Evolutionary conservation across 139 green algal genomes (phyloP), one percentile per base, ranked within the genome.

Genomic region (Chlamydomonas applanata): DNA sequence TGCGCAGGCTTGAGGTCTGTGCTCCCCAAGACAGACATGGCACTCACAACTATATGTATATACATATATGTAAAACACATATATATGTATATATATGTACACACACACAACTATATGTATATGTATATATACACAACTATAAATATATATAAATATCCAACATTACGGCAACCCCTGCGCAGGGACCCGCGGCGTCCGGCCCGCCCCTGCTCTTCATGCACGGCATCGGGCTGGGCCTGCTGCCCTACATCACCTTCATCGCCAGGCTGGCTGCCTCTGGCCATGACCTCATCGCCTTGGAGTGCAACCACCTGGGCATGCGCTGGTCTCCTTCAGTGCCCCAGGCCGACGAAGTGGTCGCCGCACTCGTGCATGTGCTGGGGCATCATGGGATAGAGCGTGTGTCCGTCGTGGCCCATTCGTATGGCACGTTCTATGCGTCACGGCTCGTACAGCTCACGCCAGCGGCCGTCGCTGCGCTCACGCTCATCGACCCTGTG

Each of bases 171-270:
- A 16, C n/a, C n/a, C 14, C 46, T 56, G 46, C 14, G 46, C 46
- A 56, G 46, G 56, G 16, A 20, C 27, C 20, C 20, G 16, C 22
- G 7, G 27, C 56, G 7, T 20, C 63, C 69, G 4, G 29, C 29
- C 7, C 35, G 59, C 84, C 84, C 16, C 61, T 87, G 2, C 54
- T 89, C 46, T 86, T 89, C 59, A 56, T 84, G n/a, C 84, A 89
- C 72, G 84, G 84, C 36, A 69, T 89, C 14, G 84, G 80, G 1
- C 16, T 85, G 36, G 84, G 84, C 11, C 25, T 86, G 44, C 54
- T 87, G 59, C 80, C 80, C 29, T 89, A 89, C 75, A 25, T 81
- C 20, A 67, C 53, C 49, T 82, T 86, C 36, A 25, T 89, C 14
- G 16, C 71, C 27, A 57, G 57, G 2, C 74, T 89, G 27, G 69